Base-by-base conservation (phyloP, 352 stramenopile species). In the Pythium aphanidermatum region DNA sequence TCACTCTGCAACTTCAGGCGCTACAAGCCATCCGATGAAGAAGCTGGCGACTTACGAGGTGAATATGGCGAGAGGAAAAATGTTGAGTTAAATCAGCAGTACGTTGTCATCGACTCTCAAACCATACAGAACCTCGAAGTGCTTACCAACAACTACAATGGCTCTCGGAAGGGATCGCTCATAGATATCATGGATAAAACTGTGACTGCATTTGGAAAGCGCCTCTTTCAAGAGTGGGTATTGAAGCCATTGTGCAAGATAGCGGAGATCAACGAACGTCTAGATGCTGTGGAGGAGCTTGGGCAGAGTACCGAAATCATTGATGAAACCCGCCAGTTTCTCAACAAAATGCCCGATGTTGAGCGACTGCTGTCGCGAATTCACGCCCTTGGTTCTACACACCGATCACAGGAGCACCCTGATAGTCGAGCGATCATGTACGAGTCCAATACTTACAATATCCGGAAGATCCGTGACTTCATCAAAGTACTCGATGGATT, bases 71-170 rank as follows among this genome's bases (percentile, higher is more conserved):
- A 5, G 68, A 24, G 48, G 41, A 25, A 55, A 50, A 74, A 71
- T 29, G 54, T 58, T 1, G 80, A 88, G 23, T 43, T 93, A 20
- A 77, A 72, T 14, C 81, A 93, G 47, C 78, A 89, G 21, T 93
- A 89, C 51, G 81, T 99, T 59, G 82, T 97, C 13, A 49, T 99
- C 20, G 96, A 99, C 58, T 96, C 92, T 11, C 95, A 96, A 26
- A 98, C 97, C 5, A 83, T 99, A 17, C 77, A 95, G 26, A 99
- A 99, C 55, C 73, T 99, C 10, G 96, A 99, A 65, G 75, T 98
- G 14, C 62, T 97, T 12, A 70, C 58, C 12, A 97, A 97, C 63
- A 96, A 72, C 65, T 92, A 80, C 54, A 92, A 97, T 51, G 81
- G 92, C 28, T 88, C 75, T 4, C 84, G 81, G 14, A 74, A 81